Percentiles rank a stretch among this genome's conserved stretches.
Conservation (phyloP, 352 stramenopile genomes). For the Phytopythium delawarense region DNA sequence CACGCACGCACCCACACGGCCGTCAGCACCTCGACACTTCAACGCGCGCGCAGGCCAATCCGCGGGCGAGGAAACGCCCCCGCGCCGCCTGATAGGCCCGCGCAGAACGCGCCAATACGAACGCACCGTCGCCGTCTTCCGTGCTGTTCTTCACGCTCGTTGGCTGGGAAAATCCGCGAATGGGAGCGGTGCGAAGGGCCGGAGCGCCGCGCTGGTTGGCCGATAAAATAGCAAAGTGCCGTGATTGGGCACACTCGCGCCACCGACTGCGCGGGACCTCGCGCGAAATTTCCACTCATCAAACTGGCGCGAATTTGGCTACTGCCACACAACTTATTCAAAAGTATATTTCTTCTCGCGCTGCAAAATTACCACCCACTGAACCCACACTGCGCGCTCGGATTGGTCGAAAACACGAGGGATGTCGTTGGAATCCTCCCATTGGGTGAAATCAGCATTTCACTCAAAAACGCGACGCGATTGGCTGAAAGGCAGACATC, state of each 20-base stretch:
- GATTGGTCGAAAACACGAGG: not conserved
- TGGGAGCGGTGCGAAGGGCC: constrained; percentile 16
- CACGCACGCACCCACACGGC: not conserved
- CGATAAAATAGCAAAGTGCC: constrained; percentile 9
- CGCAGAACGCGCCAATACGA: not conserved
- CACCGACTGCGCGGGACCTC: constrained; percentile 15
- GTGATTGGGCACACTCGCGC: constrained; percentile 34
- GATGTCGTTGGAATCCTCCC: not conserved
- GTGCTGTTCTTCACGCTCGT: constrained; percentile 14
- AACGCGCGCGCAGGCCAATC: not conserved
- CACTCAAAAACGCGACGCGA: not conserved
- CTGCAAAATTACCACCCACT: not conserved
- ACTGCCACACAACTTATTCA: not conserved
- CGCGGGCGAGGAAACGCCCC: not conserved
- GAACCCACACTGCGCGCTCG: not conserved
- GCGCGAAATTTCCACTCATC: constrained; percentile 5
- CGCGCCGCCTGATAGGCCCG: not conserved
- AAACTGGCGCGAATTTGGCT: constrained; percentile 1
- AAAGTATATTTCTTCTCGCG: not conserved
- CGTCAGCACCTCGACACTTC: constrained; percentile 1
- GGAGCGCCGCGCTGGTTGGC: constrained; percentile 30
- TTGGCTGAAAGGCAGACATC: constrained; percentile 3
- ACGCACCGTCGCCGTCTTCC: not conserved
- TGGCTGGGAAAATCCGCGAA: constrained; percentile 49
- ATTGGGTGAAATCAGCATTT: not conserved